phyloP scores from a whole-genome alignment of 176 grass and related monocot genomes.

The Aegilops bicornis region DNA sequence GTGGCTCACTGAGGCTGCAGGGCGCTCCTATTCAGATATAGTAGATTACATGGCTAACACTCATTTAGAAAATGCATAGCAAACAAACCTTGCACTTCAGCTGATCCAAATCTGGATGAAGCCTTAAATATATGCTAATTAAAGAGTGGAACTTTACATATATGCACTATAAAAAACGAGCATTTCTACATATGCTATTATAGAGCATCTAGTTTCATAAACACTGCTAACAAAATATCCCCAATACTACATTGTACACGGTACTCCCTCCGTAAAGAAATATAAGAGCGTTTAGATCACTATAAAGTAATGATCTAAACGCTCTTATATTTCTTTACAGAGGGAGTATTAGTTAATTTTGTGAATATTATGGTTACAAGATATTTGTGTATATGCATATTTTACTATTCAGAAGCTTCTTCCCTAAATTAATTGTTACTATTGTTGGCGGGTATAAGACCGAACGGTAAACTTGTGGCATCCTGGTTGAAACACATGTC shows the following conservation, averaged over 20 bases:
- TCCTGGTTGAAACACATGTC: not conserved
- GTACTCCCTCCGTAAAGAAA: no score
- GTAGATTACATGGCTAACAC: not conserved
- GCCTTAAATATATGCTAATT: conserved; percentile 4
- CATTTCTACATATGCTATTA: not conserved
- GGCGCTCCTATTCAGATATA: no score
- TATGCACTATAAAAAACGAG: not conserved
- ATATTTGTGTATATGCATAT: not conserved
- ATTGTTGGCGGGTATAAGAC: not conserved
- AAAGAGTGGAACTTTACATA: not conserved
- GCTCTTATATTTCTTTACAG: no score
- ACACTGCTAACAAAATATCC: not conserved
- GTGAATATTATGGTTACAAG: not conserved
- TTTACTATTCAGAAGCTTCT: conserved; percentile 6
- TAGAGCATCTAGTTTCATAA: conserved; percentile 3
- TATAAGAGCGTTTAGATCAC: no score
- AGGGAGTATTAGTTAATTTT: not conserved
- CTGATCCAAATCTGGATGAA: not conserved
- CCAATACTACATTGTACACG: not conserved
- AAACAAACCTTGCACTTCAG: not conserved
- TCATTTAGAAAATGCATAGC: conserved; percentile 5
- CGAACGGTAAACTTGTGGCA: not conserved
- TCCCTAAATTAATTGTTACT: conserved; percentile 3
- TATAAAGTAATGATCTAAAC: no score
- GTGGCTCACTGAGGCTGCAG: no score